phyloP scores from a whole-genome alignment of 176 grass and related monocot species.

The Zea luxurians region DNA sequence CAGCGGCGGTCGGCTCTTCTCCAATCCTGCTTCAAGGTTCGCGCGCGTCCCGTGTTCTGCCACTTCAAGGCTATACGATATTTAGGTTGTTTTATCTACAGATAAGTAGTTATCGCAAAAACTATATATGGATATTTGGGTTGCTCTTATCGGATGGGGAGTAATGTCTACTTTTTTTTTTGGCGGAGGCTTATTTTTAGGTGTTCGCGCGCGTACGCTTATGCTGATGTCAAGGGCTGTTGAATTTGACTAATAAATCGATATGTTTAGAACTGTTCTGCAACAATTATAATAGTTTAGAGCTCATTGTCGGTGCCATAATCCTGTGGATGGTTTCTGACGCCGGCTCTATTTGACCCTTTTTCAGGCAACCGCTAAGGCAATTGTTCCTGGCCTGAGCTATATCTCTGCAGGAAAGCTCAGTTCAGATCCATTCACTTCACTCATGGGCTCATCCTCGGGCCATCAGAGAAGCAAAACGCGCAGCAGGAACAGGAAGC shows the following conservation, averaged over 20 bases:
- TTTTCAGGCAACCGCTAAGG: too few relatives aligned
- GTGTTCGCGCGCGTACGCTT: neutral
- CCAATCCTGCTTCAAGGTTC: too few relatives aligned
- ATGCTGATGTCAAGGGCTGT: neutral
- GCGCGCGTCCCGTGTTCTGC: too few relatives aligned
- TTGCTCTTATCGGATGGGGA: too few relatives aligned
- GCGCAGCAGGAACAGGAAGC: conserved; percentile 47
- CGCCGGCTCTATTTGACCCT: neutral
- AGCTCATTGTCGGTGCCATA: neutral
- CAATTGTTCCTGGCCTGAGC: conserved; percentile 30
- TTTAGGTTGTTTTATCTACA: too few relatives aligned
- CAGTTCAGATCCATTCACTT: conserved; percentile 17
- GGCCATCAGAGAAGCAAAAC: conserved; percentile 39
- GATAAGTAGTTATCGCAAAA: too few relatives aligned
- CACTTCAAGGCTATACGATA: too few relatives aligned
- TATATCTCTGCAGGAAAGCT: neutral
- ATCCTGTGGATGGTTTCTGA: conserved; percentile 18
- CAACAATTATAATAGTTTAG: neutral
- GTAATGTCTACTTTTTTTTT: too few relatives aligned
- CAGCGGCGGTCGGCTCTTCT: too few relatives aligned
- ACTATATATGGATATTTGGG: too few relatives aligned
- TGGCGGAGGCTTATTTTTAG: too few relatives aligned
- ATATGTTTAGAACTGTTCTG: neutral
- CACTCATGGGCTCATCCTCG: conserved; percentile 27
- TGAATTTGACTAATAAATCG: neutral